Evolutionary conservation across 2,329 filamentous ascomycete genomes (phyloP), one percentile per base, ranked within the genome.

Genomic region (Penicillium nordicum): DNA sequence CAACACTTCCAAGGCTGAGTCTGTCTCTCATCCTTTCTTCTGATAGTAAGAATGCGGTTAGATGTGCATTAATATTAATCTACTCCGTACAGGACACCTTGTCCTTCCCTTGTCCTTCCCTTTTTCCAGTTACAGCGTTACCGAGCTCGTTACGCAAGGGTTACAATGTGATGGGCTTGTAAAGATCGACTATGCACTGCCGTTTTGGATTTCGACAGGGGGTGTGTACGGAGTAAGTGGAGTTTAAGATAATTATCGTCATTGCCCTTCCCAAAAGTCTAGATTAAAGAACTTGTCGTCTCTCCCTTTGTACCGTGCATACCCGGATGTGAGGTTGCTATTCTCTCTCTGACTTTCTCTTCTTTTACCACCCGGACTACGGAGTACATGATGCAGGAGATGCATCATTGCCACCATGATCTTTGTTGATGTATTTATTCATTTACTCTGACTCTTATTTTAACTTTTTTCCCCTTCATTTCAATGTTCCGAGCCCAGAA

Each of bases 341-440:
- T 42, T 59, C 42, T 53, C 42, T 53, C 30, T 37, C 52, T 64
- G 32, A 8, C 55, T 50, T 50, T 43, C 42, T 59, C 56, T n/a
- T 27, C 16, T 36, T 48, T 38, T 16, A 27, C 18, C 7, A 40
- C 36, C 29, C n/a, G 25, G 21, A 18, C 7, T 30, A 29, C 57
- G 63, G 63, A 66, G 59, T 65, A 63, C 61, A 66, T 66, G 63
- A 66, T 64, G 63, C 63, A 64, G 55, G 47, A 58, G 57, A 58
- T 63, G 62, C 63, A 64, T 64, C 60, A 62, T 64, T 53, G 58
- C 62, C 60, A 58, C 61, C 58, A 55, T 58, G 43, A 44, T 43
- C 49, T 36, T 44, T 36, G 27, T 50, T 25, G 9, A 16, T 50
- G 34, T 16, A 14, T 30, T 25, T 10, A 3, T 18, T 43, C 16